Conservation (phyloP, 192 early-diverging fungal genomes). For the Entomortierella chlamydospora region DNA sequence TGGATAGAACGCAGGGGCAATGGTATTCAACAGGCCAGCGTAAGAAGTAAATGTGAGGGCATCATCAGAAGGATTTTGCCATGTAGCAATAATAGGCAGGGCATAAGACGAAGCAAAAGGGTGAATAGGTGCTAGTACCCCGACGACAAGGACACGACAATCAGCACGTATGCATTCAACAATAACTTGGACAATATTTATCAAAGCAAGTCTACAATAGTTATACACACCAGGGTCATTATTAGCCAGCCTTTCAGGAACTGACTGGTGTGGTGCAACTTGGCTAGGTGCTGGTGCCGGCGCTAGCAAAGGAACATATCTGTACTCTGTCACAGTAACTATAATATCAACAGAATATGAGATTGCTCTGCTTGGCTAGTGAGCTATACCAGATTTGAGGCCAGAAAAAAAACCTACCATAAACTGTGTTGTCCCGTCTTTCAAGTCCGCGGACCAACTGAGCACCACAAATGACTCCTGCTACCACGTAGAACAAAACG, state of each 20-base stretch:
- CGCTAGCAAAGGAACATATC: slow-evolving; percentile 20
- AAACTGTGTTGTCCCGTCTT: slow-evolving; percentile 25
- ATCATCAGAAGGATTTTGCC: slow-evolving; percentile 18
- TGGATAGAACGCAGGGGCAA: slow-evolving; percentile 38
- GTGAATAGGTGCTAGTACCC: background rate
- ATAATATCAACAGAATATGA: background rate
- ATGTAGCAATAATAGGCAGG: background rate
- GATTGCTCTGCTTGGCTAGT: too few relatives aligned
- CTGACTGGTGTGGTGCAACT: background rate
- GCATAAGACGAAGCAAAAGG: background rate
- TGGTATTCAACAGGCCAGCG: slow-evolving; percentile 28
- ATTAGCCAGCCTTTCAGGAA: background rate
- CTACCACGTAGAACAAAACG: background rate
- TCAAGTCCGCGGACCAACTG: background rate
- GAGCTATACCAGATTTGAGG: background rate
- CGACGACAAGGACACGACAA: background rate
- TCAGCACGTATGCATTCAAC: background rate
- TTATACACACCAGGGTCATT: background rate
- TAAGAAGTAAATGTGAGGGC: slow-evolving; percentile 37
- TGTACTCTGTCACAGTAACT: slow-evolving; percentile 47
- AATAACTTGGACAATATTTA: too few relatives aligned
- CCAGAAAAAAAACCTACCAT: slow-evolving; percentile 7
- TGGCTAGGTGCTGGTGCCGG: background rate
- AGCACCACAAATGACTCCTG: background rate
- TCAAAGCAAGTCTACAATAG: background rate